Conservation (phyloP, 2,329 filamentous ascomycete species). For the Exophiala oligosperma region DNA sequence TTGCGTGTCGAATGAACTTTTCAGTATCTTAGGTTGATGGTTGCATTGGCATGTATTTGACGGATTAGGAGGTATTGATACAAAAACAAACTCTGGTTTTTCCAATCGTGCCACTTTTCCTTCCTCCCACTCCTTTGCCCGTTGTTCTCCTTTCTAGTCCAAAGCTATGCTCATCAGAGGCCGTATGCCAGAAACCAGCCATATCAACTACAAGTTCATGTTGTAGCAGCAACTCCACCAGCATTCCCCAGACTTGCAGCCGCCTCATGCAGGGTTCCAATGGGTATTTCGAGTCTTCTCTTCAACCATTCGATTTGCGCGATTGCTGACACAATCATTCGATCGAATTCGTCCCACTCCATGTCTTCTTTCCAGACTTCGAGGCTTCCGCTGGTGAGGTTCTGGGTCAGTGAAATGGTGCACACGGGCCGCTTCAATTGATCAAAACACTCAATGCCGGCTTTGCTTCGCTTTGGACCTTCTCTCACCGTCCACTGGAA, state of each 20-base stretch:
- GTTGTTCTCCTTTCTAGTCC: too few species aligned
- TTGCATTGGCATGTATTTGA: too few species aligned
- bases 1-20: too few species aligned
- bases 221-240: constrained; percentile 44
- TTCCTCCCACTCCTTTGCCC: too few species aligned
- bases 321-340: constrained; percentile 9
- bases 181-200: too few species aligned
- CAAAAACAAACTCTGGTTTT: too few species aligned
- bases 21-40: too few species aligned
- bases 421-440: background rate
- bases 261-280: constrained; percentile 39
- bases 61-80: too few species aligned
- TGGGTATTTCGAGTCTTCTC: background rate
- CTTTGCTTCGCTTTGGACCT: background rate
- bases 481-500: constrained; percentile 5
- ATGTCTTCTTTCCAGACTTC: constrained; percentile 5
- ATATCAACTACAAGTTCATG: too few species aligned
- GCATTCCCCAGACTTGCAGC: constrained; percentile 36
- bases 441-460: constrained; percentile 4
- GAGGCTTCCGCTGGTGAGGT: constrained; percentile 1
- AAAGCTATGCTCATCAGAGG: too few species aligned
- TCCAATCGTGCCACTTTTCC: too few species aligned
- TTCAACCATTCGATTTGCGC: constrained; percentile 7
- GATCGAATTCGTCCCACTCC: constrained; percentile 1
- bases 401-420: constrained; percentile 1